These are phyloP conservation scores for Claviceps africana DNA, from an alignment of 2,329 filamentous ascomycete species.

Conservation along the genomic window DNA sequence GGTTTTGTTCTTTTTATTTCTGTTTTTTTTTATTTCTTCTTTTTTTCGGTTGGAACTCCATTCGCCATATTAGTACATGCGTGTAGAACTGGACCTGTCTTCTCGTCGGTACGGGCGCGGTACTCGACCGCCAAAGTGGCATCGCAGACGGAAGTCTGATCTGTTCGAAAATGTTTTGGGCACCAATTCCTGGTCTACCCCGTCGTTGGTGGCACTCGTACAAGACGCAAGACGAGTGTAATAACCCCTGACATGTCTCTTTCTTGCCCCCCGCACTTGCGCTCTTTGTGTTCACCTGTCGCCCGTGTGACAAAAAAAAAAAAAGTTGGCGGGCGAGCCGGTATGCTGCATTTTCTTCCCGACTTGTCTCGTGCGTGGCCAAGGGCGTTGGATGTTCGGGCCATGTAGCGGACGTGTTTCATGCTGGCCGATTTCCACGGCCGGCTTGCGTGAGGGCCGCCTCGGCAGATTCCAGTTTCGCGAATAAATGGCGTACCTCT, in stretches of 20 bases:
- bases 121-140: neutral
- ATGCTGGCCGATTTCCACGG: neutral
- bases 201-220: neutral
- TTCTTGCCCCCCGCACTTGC: neutral
- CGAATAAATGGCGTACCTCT: conserved; percentile 63
- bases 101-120: neutral
- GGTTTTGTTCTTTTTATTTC: neutral
- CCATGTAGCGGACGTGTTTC: neutral
- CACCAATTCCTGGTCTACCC: neutral
- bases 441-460: neutral
- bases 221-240: neutral
- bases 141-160: neutral
- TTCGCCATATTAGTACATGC: neutral
- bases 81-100: neutral
- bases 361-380: neutral
- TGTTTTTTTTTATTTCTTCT: neutral
- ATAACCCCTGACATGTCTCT: too few species aligned
- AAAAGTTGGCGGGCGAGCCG: neutral
- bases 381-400: neutral
- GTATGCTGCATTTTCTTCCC: neutral
- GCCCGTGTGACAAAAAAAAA: neutral
- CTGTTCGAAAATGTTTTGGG: neutral
- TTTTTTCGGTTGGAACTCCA: neutral
- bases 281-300: neutral
- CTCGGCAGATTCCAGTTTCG: conserved; percentile 31